Evolutionary conservation across 2,329 filamentous ascomycete species (phyloP).

Genomic region (Aspergillus spinulosporus): DNA sequence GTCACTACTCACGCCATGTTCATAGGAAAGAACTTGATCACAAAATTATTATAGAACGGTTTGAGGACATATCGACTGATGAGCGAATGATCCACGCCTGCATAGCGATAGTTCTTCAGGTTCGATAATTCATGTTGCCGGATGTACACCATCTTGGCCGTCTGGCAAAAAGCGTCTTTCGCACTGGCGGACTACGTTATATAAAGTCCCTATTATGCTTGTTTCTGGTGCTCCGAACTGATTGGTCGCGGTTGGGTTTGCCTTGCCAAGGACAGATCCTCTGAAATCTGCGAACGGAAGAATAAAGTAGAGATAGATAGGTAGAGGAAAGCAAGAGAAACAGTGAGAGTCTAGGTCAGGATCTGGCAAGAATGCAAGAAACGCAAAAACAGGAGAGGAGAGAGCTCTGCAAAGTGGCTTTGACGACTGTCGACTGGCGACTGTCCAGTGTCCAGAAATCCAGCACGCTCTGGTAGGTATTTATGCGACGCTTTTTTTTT

Average conservation of each 20-base stretch:
- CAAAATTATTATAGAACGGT: slow-evolving; percentile 93
- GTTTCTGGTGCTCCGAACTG: slow-evolving; percentile 1
- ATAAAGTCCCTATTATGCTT: background rate
- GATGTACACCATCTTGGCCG: slow-evolving; percentile 80
- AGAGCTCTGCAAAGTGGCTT: background rate
- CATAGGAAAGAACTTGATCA: slow-evolving; percentile 93
- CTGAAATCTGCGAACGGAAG: slow-evolving; percentile 1
- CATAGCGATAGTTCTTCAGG: slow-evolving; percentile 95
- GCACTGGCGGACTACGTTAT: background rate
- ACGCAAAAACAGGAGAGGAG: background rate
- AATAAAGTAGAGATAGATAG: background rate
- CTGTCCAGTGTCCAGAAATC: background rate
- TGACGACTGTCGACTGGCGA: background rate
- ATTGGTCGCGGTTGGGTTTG: slow-evolving; percentile 1
- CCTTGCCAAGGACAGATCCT: slow-evolving; percentile 5
- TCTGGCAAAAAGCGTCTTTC: background rate
- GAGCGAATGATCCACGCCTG: slow-evolving; percentile 83
- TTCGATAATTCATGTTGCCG: slow-evolving; percentile 85
- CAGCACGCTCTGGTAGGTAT: slow-evolving; percentile 5
- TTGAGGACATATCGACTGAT: slow-evolving; percentile 92
- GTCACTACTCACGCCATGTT: slow-evolving; percentile 72
- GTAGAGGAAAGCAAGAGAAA: background rate
- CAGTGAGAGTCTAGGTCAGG: background rate
- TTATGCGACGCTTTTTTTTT: slow-evolving; percentile 19
- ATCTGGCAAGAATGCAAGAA: background rate